A percentile compares a stretch with the other conserved stretches of the same genome.
These are phyloP conservation scores for Talaromyces sp. DNA, from an alignment of 2,329 filamentous ascomycete species.

Conservation along the genomic window DNA sequence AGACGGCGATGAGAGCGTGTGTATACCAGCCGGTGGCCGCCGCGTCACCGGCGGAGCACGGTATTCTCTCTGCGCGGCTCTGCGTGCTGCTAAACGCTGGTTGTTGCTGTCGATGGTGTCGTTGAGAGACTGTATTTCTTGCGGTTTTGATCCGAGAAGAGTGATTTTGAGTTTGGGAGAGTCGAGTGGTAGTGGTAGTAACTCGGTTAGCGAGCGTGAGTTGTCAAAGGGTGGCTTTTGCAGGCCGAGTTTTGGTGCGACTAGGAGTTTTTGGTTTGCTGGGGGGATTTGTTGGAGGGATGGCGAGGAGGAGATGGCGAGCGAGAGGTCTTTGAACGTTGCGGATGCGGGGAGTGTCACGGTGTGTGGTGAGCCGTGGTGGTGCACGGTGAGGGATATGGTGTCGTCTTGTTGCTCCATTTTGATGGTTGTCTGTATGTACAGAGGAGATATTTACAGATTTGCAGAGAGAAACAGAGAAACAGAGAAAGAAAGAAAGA, in stretches of 20 bases:
- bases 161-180: slow-evolving; percentile 43
- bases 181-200: slow-evolving; percentile 27
- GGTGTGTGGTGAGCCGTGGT: slow-evolving; percentile 50
- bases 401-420: background rate
- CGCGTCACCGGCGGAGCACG: slow-evolving; percentile 8
- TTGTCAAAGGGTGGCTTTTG: slow-evolving; percentile 41
- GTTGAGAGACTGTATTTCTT: slow-evolving; percentile 41
- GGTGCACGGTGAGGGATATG: slow-evolving; percentile 39
- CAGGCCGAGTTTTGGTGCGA: slow-evolving; percentile 45
- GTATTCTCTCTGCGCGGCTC: slow-evolving; percentile 19
- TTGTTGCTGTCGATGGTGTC: slow-evolving; percentile 25
- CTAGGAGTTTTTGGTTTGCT: slow-evolving; percentile 42
- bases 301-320: slow-evolving; percentile 24
- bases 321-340: slow-evolving; percentile 46
- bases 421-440: background rate
- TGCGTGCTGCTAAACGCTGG: slow-evolving; percentile 26
- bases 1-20: slow-evolving; percentile 24
- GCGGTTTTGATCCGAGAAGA: slow-evolving; percentile 39
- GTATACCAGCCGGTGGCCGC: slow-evolving; percentile 19
- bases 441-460: background rate
- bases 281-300: slow-evolving; percentile 32
- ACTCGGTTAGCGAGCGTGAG: slow-evolving; percentile 26
- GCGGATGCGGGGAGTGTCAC: slow-evolving; percentile 46
- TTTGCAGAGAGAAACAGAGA: too few relatives aligned
- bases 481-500: background rate